Base-by-base conservation (phyloP, 1,284 basidiomycete genomes). In the Puccinia hordei region DNA sequence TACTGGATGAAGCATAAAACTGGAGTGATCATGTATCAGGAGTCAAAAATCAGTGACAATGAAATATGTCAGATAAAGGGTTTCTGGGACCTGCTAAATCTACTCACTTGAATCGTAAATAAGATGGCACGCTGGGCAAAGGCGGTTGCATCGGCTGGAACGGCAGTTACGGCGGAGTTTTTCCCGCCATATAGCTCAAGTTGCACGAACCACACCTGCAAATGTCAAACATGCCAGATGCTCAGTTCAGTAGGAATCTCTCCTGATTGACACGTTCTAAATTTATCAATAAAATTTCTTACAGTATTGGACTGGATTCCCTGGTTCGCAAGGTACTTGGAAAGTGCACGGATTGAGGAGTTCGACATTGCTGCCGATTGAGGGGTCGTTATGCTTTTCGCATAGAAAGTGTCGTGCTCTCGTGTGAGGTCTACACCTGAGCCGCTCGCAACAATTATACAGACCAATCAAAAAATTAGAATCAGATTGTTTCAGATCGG, bases 321-420 rank as follows among this genome's bases (percentile, higher is more conserved):
- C n/a, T 81, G 73, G 6, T 57, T 79, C 59, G 73, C 82, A 5
- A 83, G 59, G 69, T 84, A 84, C 61, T 82, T 80, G 66, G 83
- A 81, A 80, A 83, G 84, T 30, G 73, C 72, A 8, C 59, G 46
- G 12, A 82, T 22, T 22, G 82, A 81, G 24, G 80, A 61, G 8
- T 73, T 41, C 22, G 82, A 76, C 55, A 84, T 53, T 24, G 82
- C 82, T 19, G 38, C n/a, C 3, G 72, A 66, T 69, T 79, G 66
- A 13, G 83, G 83, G 22, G 82, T 84, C 61, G 83, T 82, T 33
- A 84, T 73, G 17, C 68, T 75, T 80, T 84, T 84, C 38, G 82
- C 82, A 61, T 82, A 83, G 72, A 84, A 84, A 15, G 82, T 78
- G 63, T 83, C 82, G 22, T 68, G 63, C 35, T 78, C 75, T 35